Evolutionary conservation across 352 stramenopile species (phyloP).

Genomic region (Globisporangium mamillatum): DNA sequence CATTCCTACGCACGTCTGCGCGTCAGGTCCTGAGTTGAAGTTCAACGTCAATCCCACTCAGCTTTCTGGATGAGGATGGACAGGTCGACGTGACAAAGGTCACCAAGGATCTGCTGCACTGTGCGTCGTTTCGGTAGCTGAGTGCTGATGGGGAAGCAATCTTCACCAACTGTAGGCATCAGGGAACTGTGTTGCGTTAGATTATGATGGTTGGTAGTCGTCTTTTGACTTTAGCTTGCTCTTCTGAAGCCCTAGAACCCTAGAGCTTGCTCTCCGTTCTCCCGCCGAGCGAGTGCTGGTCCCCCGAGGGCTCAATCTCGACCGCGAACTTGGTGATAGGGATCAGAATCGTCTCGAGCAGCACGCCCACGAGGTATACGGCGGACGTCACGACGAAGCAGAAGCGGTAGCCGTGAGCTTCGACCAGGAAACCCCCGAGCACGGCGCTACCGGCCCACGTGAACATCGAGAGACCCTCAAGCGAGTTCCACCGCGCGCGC

Average conservation of each 20-base stretch:
- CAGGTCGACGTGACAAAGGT: neutral
- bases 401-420: conserved; percentile 55
- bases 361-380: conserved; percentile 42
- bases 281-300: conserved; percentile 5
- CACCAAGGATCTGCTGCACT: neutral
- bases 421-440: conserved; percentile 57
- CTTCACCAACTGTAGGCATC: too few species aligned
- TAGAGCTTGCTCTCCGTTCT: conserved; percentile 6
- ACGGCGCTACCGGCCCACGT: conserved; percentile 65
- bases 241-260: too few species aligned
- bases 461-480: conserved; percentile 62
- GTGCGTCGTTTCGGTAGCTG: neutral
- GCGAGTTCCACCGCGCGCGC: conserved; percentile 67
- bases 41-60: neutral
- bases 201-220: neutral
- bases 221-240: too few species aligned
- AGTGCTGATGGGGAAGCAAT: neutral
- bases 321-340: conserved; percentile 46
- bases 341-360: conserved; percentile 54
- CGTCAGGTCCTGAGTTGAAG: neutral
- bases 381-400: conserved; percentile 58
- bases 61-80: neutral
- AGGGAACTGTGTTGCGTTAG: neutral
- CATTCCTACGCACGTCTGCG: too few species aligned
- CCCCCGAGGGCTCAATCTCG: conserved; percentile 7